These are phyloP conservation scores for Globisporangium abappressorium DNA, from an alignment of 352 stramenopile species.

Conservation along the genomic window DNA sequence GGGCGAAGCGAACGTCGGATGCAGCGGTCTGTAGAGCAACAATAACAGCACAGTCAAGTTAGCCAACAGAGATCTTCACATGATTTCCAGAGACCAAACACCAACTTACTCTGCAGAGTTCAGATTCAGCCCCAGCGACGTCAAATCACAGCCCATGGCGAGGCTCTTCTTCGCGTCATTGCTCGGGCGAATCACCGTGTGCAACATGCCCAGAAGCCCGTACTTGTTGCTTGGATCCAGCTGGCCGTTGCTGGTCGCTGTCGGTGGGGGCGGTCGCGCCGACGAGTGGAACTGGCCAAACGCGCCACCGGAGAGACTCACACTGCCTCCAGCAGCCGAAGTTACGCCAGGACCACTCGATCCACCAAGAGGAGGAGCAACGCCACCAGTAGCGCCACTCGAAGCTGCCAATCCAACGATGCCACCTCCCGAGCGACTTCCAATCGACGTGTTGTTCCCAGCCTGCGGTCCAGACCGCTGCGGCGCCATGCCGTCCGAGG, in stretches of 20 bases:
- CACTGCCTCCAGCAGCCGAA: slow-evolving; percentile 25
- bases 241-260: slow-evolving; percentile 32
- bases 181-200: slow-evolving; percentile 67
- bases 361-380: background rate
- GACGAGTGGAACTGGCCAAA: slow-evolving; percentile 56
- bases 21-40: slow-evolving; percentile 44
- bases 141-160: slow-evolving; percentile 77
- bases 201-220: slow-evolving; percentile 77
- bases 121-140: slow-evolving; percentile 79
- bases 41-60: background rate
- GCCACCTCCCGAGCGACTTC: slow-evolving; percentile 29
- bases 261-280: slow-evolving; percentile 13
- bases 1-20: slow-evolving; percentile 80
- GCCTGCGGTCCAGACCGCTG: slow-evolving; percentile 37
- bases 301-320: slow-evolving; percentile 55
- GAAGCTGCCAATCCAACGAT: slow-evolving; percentile 1
- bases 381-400: background rate
- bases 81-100: background rate
- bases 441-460: slow-evolving; percentile 57
- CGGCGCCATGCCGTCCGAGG: slow-evolving; percentile 57
- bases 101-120: slow-evolving; percentile 70
- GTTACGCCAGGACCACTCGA: slow-evolving; percentile 12
- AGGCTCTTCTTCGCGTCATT: slow-evolving; percentile 75
- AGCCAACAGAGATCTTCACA: slow-evolving; percentile 1
- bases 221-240: slow-evolving; percentile 76